phyloP scores from a whole-genome alignment of 2,329 filamentous ascomycete genomes.

The Clonostachys sp. region DNA sequence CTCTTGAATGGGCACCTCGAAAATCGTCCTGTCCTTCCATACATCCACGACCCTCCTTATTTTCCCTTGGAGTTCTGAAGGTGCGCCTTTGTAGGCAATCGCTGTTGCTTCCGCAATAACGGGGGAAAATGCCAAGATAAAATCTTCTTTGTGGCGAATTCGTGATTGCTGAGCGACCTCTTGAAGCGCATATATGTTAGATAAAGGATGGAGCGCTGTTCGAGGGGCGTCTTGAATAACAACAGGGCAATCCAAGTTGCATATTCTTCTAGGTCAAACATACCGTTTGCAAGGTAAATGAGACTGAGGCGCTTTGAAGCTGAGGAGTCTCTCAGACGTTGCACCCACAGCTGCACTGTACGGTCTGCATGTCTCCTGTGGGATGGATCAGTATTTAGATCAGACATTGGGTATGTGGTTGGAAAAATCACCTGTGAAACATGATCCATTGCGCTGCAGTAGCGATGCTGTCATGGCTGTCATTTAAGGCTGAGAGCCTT shows the following conservation, averaged over 20 bases:
- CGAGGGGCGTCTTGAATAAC: no score
- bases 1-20: slow-evolving; percentile 73
- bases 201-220: slow-evolving; percentile 1
- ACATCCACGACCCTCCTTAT: slow-evolving; percentile 88
- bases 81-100: slow-evolving; percentile 85
- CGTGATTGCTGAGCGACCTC: slow-evolving; percentile 97
- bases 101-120: slow-evolving; percentile 88
- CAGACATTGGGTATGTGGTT: neutral
- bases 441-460: slow-evolving; percentile 99
- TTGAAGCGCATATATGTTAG: slow-evolving; percentile 22
- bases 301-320: slow-evolving; percentile 84
- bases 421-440: slow-evolving; percentile 79
- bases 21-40: slow-evolving; percentile 84
- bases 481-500: slow-evolving; percentile 91
- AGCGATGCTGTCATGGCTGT: slow-evolving; percentile 95
- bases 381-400: neutral
- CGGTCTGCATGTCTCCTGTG: slow-evolving; percentile 83
- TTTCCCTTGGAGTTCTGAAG: slow-evolving; percentile 82
- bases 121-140: slow-evolving; percentile 85
- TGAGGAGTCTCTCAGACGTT: slow-evolving; percentile 81
- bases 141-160: slow-evolving; percentile 87
- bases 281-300: slow-evolving; percentile 93
- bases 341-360: slow-evolving; percentile 88
- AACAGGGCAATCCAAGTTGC: neutral
- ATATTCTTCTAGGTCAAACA: slow-evolving; percentile 13